Evolutionary conservation across 1,139 yeast species (phyloP), one percentile per base, ranked within the genome.

Genomic region (Scheffersomyces insectosa): DNA sequence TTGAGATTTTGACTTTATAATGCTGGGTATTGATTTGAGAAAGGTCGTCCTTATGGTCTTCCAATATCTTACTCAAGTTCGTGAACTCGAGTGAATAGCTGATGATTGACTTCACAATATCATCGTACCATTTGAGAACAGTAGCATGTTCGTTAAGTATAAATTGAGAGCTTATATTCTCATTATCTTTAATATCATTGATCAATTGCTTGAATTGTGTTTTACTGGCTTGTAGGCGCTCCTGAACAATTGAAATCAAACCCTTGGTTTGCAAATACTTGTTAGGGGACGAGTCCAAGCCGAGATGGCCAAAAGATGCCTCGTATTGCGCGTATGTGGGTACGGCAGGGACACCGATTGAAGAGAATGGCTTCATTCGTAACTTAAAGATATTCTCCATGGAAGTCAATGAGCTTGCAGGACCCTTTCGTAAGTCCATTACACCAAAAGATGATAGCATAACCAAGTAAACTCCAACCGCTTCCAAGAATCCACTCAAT

Each of bases 281-380:
- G 28, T 14, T 33, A 20, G 37, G 40, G 4, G 45, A 37, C 16
- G 42, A 42, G 12, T 42, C 36, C 28, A 39, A 39, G 20, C 34
- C 27, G 45, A 42, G 35, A 39, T 45, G 4, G 39, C 25, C 25
- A 44, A 63, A 44, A 3, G 67, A 56, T 10, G 45, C 51, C 28
- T 43, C 44, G 47, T 63, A 73, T 36, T 66, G 66, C 9, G 64
- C 60, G 54, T 66, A 84, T 0, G 69, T 60, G 3, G 93, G 88
- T 40, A 78, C 59, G 28, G 72, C 75, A 0, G 98, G 97, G 5
- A 83, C 83, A 0, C 96, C 97, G 13, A 91, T 85, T 0, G 91
- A 79, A 13, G 88, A 80, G 69, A 88, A 89, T 3, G 95, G 84
- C 59, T 89, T 90, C 78, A 90, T 79, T 50, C 97, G 77, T 37